phyloP scores from a whole-genome alignment of 306 rosid genomes.

The Arachis hypogaea region DNA sequence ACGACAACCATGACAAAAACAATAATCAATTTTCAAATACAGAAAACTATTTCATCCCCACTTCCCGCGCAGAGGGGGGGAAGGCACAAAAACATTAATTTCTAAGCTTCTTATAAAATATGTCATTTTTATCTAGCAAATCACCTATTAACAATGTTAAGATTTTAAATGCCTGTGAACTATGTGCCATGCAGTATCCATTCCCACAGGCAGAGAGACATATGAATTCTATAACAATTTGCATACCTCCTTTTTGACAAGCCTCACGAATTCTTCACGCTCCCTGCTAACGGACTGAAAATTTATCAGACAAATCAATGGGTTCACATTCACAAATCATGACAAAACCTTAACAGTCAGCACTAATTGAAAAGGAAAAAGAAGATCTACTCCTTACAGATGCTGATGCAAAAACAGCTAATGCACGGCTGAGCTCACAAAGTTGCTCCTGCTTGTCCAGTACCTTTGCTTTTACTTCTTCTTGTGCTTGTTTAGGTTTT shows the following conservation, averaged over 20 bases:
- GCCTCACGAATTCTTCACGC: conserved; percentile 80
- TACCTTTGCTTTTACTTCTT: conserved; percentile 43
- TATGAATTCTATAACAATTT: conserved; percentile 2
- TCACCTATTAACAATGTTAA: conserved; percentile 13
- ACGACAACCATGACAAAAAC: not conserved
- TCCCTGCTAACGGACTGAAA: conserved; percentile 82
- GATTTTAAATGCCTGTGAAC: conserved; percentile 14
- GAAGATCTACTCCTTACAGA: conserved; percentile 58
- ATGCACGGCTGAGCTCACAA: conserved; percentile 74
- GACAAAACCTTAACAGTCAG: not conserved
- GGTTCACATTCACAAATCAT: conserved; percentile 11
- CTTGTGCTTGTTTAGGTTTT: conserved; percentile 46
- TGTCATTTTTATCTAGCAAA: conserved; percentile 17
- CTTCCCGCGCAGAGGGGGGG: no score
- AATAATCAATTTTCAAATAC: not conserved
- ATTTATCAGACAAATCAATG: not conserved
- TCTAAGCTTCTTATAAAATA: not conserved
- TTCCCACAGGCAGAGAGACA: not conserved
- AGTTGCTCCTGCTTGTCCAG: conserved; percentile 73
- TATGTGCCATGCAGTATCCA: conserved; percentile 7
- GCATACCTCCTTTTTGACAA: conserved; percentile 80
- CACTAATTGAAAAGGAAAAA: not conserved
- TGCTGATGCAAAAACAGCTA: conserved; percentile 89
- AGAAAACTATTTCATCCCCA: not conserved
- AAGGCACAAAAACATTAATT: conserved; percentile 2